Evolutionary conservation across 2,329 filamentous ascomycete species (phyloP), one percentile per base, ranked within the genome.

Genomic region (Hymenoscyphus albidus): DNA sequence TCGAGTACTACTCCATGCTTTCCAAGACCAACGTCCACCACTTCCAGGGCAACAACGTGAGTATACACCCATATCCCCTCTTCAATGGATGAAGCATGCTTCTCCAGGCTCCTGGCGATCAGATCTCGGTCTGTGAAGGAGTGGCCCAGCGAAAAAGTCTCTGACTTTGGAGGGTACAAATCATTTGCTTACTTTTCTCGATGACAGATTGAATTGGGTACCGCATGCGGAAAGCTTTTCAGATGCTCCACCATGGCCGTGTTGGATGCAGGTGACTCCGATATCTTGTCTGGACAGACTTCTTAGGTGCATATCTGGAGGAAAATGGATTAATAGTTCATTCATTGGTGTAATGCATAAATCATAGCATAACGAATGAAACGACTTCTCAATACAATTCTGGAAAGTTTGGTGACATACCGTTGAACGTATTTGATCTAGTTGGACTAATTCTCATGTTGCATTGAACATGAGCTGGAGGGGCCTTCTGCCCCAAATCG

Each of bases 141-240:
- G 78, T 81, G 83, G 82, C 91, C 92, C 92, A 91, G 91, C 88
- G 92, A 96, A 93, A 88, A 94, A 93, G 92, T 90, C 88, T 84
- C 77, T 82, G 88, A 87, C 91, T 95, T 95, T 91, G 92, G 92
- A 96, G 92, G 92, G 92, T 88, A 81, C 64, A 71, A 57, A 65
- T 69, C 68, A 68, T 68, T 79, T 72, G 86, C 86, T 89, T 83
- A 89, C 85, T 77, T 75, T 78, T 66, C 22, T 62, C 59, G 40
- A 44, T 65, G 77, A 80, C 80, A 98, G 93, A 97, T 98, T 79
- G 95, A 98, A 85, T 87, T 99, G 73, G 95, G 95, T 78, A 98
- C 93, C 78, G 93, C 93, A 75, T 97, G 93, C 84, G 95, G 95
- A 86, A 98, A 98, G 86, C 90, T 99, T 79, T 99, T 96, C 90